A percentile compares a stretch with the other conserved stretches of the same genome.
phyloP scores from a whole-genome alignment of 768 basidiomycete genomes.

The Tulasnella calospora region DNA sequence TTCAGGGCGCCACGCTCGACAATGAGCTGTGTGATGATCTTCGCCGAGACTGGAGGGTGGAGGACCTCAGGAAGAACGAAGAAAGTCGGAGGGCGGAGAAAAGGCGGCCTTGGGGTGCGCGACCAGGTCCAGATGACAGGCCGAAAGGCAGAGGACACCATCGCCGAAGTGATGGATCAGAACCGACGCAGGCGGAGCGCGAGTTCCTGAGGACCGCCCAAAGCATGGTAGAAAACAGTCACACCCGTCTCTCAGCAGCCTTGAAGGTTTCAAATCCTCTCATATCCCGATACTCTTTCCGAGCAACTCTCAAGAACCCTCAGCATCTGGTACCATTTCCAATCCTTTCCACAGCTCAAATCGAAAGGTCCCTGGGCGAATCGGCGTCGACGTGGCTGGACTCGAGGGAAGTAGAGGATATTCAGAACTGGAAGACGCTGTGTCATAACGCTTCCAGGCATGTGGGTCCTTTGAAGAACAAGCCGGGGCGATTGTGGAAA shows the following conservation, averaged over 20 bases:
- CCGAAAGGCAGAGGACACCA: neutral
- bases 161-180: neutral
- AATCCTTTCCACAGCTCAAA: neutral
- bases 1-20: neutral
- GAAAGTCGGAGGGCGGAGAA: neutral
- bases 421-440: slow-evolving; percentile 2
- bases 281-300: slow-evolving; percentile 15
- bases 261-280: neutral
- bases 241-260: neutral
- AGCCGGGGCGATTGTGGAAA: slow-evolving; percentile 20
- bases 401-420: slow-evolving; percentile 1
- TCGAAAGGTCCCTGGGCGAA: slow-evolving; percentile 11
- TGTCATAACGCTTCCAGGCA: neutral
- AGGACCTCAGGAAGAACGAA: slow-evolving; percentile 22
- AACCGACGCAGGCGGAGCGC: neutral
- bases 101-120: slow-evolving; percentile 3
- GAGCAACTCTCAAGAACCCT: slow-evolving; percentile 18
- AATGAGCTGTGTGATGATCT: neutral
- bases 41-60: slow-evolving; percentile 7
- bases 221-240: neutral
- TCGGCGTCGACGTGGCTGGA: slow-evolving; percentile 15
- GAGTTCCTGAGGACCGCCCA: neutral
- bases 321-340: slow-evolving; percentile 23
- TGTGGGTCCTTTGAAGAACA: neutral
- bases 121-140: slow-evolving; percentile 2